Evolutionary conservation across 192 early-diverging fungal species (phyloP), one percentile per base, ranked within the genome.

Genomic region (Linnemannia hyalina): DNA sequence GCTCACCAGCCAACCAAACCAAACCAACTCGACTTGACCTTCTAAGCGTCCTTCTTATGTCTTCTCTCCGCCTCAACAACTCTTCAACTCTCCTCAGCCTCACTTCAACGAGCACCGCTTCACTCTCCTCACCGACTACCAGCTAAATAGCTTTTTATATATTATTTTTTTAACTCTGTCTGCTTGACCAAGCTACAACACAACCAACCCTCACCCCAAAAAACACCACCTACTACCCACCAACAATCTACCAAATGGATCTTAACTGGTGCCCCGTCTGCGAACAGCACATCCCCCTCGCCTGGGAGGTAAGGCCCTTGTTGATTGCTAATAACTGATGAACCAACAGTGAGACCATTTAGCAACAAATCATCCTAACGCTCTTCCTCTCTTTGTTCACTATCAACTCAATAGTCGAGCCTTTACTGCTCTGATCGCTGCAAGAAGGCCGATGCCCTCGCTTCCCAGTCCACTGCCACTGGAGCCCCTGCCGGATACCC

Each of bases 191-290:
- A 74, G 11, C 79, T 52, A 74, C 72, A 35, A 54, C 41, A 35
- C 10, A 72, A 57, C 73, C 49, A 63, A 63, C 40, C 60, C 54
- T 40, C 11, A 13, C 60, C 68, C 60, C 6, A 40, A 60, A 76
- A 36, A 49, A n/a, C 29, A 20, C 42, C 20, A 42, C 41, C 18
- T 46, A 46, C 42, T 22, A 77, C 71, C 49, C 49, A 65, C 9
- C 55, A 6, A 65, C 26, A 29, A 32, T 8, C 60, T 29, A 65
- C 4, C 26, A 65, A 70, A 86, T 86, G 84, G 84, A 86, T 86
- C 75, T 86, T 73, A 86, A 86, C 84, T 86, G 84, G 84, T 86
- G 84, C 84, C 84, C 84, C 20, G 84, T 86, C 11, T 86, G 84
- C 84, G 84, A 86, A 86, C 84, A 86, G 75, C 84, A 86, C 38